Percentiles rank a stretch among this genome's conserved stretches.
Conservation (phyloP, 2,329 filamentous ascomycete genomes). For the Ophiostoma fasciatum region DNA sequence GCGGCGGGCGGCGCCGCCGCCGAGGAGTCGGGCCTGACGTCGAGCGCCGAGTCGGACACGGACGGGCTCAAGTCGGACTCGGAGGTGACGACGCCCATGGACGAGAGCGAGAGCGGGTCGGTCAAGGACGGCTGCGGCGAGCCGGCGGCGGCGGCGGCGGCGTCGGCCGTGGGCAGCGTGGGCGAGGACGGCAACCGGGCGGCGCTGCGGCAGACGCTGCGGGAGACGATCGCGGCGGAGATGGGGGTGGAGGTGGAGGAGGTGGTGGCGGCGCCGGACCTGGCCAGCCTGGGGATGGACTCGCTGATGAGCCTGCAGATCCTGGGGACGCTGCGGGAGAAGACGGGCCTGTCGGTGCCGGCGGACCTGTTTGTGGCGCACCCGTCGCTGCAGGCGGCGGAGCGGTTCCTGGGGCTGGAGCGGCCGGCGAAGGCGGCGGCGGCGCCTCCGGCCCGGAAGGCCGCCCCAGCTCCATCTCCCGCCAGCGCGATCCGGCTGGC, state of each 20-base stretch:
- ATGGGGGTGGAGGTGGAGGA: slow-evolving; percentile 58
- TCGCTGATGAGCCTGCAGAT: slow-evolving; percentile 43
- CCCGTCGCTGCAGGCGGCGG: slow-evolving; percentile 48
- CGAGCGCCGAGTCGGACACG: slow-evolving; percentile 27
- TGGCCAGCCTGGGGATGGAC: slow-evolving; percentile 44
- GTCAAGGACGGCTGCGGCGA: slow-evolving; percentile 27
- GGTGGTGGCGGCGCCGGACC: slow-evolving; percentile 35
- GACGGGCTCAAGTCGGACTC: slow-evolving; percentile 33
- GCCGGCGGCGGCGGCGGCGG: too few species aligned
- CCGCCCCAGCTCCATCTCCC: slow-evolving; percentile 14
- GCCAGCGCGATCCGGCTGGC: slow-evolving; percentile 16
- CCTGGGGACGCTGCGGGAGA: slow-evolving; percentile 37
- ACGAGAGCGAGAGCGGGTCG: slow-evolving; percentile 35
- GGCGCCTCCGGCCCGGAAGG: slow-evolving; percentile 11
- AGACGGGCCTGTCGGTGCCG: slow-evolving; percentile 37
- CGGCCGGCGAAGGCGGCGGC: slow-evolving; percentile 16
- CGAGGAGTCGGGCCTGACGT: slow-evolving; percentile 21
- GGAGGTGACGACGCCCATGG: slow-evolving; percentile 36
- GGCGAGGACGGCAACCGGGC: slow-evolving; percentile 22
- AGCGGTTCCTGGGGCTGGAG: slow-evolving; percentile 44
- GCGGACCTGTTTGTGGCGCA: slow-evolving; percentile 47
- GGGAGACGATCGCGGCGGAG: slow-evolving; percentile 54
- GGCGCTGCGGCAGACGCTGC: slow-evolving; percentile 34
- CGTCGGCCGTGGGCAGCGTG: slow-evolving; percentile 19
- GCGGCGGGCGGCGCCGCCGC: slow-evolving; percentile 10